These are phyloP conservation scores for Diaporthe eres DNA, from an alignment of 2,329 filamentous ascomycete species.

Conservation along the genomic window DNA sequence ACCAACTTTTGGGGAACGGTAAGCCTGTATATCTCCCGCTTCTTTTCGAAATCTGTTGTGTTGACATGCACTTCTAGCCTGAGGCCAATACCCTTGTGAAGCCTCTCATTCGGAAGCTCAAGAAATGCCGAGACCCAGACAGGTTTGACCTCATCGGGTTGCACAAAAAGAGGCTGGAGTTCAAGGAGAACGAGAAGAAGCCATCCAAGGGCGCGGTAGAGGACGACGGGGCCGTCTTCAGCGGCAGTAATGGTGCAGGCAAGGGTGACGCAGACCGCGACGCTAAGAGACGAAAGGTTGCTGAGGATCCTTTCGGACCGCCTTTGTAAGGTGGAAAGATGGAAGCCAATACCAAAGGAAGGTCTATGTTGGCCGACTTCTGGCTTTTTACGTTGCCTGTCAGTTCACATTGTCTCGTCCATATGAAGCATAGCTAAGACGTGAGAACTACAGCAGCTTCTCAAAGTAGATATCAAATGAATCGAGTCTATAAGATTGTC, in stretches of 20 bases:
- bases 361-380: no score
- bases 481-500: background rate
- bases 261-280: conserved; percentile 51
- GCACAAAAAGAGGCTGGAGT: conserved; percentile 74
- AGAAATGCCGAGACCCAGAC: conserved; percentile 80
- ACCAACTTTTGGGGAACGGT: conserved; percentile 68
- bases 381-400: background rate
- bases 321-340: conserved; percentile 49
- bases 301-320: conserved; percentile 65
- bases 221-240: conserved; percentile 64
- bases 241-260: conserved; percentile 48
- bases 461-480: background rate
- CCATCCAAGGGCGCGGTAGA: conserved; percentile 50
- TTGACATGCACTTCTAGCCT: conserved; percentile 55
- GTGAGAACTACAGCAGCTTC: background rate
- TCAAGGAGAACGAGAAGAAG: conserved; percentile 52
- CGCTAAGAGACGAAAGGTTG: conserved; percentile 62
- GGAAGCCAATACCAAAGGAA: background rate
- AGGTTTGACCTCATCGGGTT: conserved; percentile 79
- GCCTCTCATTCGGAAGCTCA: conserved; percentile 77
- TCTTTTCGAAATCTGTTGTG: conserved; percentile 34
- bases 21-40: conserved; percentile 44
- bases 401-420: background rate
- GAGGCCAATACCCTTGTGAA: conserved; percentile 66
- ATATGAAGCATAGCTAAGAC: background rate